phyloP scores from a whole-genome alignment of 208 protist genomes.

The Crithidia thermophila region DNA sequence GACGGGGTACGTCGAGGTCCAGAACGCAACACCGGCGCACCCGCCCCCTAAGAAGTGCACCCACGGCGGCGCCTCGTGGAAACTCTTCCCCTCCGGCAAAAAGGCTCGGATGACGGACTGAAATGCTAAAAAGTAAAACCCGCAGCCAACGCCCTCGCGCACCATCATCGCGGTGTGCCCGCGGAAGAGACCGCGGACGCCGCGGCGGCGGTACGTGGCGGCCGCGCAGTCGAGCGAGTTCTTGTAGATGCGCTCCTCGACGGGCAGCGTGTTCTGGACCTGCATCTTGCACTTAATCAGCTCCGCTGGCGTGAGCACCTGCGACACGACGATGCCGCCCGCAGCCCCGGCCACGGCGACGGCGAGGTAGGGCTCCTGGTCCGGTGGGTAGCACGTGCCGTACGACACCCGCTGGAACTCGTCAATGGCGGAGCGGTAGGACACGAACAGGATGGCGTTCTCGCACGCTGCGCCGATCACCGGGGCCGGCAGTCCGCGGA shows the following conservation, averaged over 20 bases:
- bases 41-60: slow-evolving; percentile 86
- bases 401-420: slow-evolving; percentile 64
- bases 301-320: slow-evolving; percentile 89
- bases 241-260: slow-evolving; percentile 70
- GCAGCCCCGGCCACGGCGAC: slow-evolving; percentile 64
- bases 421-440: slow-evolving; percentile 63
- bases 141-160: slow-evolving; percentile 87
- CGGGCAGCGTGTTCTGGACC: slow-evolving; percentile 88
- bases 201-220: slow-evolving; percentile 61
- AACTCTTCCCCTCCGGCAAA: slow-evolving; percentile 56
- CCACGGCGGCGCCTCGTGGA: slow-evolving; percentile 74
- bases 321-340: slow-evolving; percentile 78
- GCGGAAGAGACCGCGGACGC: slow-evolving; percentile 79
- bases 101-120: slow-evolving; percentile 79
- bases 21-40: slow-evolving; percentile 90
- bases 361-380: slow-evolving; percentile 72
- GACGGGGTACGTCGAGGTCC: slow-evolving; percentile 89
- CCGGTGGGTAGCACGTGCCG: slow-evolving; percentile 33
- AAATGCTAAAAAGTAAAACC: slow-evolving; percentile 87
- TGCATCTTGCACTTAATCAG: slow-evolving; percentile 94
- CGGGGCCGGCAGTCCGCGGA: slow-evolving; percentile 85
- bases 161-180: slow-evolving; percentile 90
- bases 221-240: slow-evolving; percentile 82
- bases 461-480: slow-evolving; percentile 83
- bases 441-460: slow-evolving; percentile 84